Percentiles rank a stretch among this genome's conserved stretches.
phyloP scores from a whole-genome alignment of 148 eudicot species.

The Chenopodium album region DNA sequence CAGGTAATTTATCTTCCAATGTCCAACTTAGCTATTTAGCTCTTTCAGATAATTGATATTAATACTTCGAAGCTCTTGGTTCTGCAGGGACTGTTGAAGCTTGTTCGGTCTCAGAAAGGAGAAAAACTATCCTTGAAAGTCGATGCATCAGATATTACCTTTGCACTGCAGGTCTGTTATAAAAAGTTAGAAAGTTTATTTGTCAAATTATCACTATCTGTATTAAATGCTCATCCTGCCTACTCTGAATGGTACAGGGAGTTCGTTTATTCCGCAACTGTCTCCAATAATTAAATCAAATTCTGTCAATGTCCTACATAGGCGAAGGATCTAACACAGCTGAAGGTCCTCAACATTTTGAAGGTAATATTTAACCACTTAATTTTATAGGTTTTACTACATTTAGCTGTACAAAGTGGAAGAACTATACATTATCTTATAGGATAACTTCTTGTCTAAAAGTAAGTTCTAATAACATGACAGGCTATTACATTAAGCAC shows the following conservation, averaged over 20 bases:
- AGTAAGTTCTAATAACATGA: background rate
- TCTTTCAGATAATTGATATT: background rate
- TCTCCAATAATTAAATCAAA: constrained; percentile 45
- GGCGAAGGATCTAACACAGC: background rate
- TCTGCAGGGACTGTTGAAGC: constrained; percentile 78
- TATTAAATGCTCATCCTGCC: constrained; percentile 1
- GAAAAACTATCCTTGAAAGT: constrained; percentile 65
- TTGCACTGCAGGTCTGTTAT: constrained; percentile 77
- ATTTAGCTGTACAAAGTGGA: background rate
- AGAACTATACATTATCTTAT: no score
- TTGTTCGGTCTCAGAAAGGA: constrained; percentile 65
- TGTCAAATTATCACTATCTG: background rate
- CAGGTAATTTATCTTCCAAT: constrained; percentile 49
- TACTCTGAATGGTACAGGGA: constrained; percentile 44
- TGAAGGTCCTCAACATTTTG: background rate
- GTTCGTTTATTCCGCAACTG: constrained; percentile 93
- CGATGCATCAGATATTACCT: constrained; percentile 76
- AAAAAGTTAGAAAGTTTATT: background rate
- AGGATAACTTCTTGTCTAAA: background rate
- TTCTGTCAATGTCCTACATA: constrained; percentile 1
- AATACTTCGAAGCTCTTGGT: constrained; percentile 15
- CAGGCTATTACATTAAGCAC: background rate
- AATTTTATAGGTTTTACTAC: background rate
- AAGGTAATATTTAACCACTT: constrained; percentile 4
- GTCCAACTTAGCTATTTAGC: background rate